Evolutionary conservation across 2,329 filamentous ascomycete species (phyloP).

Genomic region (Cercospora sojina): DNA sequence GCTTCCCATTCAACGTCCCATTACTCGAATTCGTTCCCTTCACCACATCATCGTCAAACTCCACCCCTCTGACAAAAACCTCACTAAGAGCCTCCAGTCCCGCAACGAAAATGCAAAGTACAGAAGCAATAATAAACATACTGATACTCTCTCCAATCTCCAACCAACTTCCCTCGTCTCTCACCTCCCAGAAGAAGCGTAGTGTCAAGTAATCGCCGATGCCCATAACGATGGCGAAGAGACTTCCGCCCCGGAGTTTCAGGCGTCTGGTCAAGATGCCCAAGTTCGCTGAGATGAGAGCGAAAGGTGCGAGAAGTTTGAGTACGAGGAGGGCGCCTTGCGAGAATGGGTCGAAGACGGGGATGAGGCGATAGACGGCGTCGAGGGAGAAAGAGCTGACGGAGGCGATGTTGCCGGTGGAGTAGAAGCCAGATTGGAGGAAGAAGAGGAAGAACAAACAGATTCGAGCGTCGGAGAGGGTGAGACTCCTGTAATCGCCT

Average conservation of each 20-base stretch:
- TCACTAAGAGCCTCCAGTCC: slow-evolving; percentile 82
- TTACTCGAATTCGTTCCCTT: slow-evolving; percentile 4
- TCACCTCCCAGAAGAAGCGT: slow-evolving; percentile 97
- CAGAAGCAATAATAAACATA: slow-evolving; percentile 89
- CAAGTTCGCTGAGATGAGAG: slow-evolving; percentile 87
- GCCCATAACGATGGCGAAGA: slow-evolving; percentile 94
- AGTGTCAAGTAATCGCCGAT: slow-evolving; percentile 88
- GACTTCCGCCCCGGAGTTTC: slow-evolving; percentile 77
- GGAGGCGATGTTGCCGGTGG: slow-evolving; percentile 92
- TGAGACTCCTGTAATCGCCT: slow-evolving; percentile 63
- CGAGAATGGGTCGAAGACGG: slow-evolving; percentile 89
- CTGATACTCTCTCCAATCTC: slow-evolving; percentile 97
- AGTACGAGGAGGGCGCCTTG: slow-evolving; percentile 83
- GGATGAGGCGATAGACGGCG: slow-evolving; percentile 80
- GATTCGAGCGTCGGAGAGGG: slow-evolving; percentile 79
- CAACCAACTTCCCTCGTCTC: slow-evolving; percentile 93
- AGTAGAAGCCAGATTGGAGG: slow-evolving; percentile 94
- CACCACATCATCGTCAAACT: slow-evolving; percentile 51
- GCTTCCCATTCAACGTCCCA: slow-evolving; percentile 13
- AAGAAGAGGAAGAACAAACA: slow-evolving; percentile 94
- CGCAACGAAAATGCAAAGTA: slow-evolving; percentile 87
- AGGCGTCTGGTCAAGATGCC: slow-evolving; percentile 84
- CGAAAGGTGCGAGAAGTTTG: slow-evolving; percentile 92
- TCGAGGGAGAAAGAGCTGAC: slow-evolving; percentile 92
- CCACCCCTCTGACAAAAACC: slow-evolving; percentile 75